Evolutionary conservation across 2,329 filamentous ascomycete species (phyloP), one percentile per base, ranked within the genome.

Genomic region (Bipolaris cookei): DNA sequence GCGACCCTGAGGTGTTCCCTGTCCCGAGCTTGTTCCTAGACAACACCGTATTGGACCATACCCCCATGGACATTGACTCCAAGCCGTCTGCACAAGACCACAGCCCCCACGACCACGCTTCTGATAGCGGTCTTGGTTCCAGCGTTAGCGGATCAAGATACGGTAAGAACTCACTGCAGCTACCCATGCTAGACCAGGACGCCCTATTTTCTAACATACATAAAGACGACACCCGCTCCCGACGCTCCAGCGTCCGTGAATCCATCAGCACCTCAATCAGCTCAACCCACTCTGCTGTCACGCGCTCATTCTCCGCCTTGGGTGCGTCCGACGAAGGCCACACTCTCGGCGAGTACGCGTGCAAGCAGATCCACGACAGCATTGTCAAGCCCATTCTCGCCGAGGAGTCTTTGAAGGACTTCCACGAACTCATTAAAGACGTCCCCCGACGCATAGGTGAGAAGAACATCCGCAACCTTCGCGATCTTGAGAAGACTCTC

Each of bases 401-500:
- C 62, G 89, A 93, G 71, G 78, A 87, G 20, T 82, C 84, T 30
- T 84, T 96, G 59, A 90, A 92, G 75, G 87, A 90, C 46, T 97
- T 97, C 76, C 89, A 92, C 74, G 83, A 89, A 46, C 86, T 97
- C 68, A 84, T 97, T 63, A 83, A 89, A 66, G 89, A 91, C 76
- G 87, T 92, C 63, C 91, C 91, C 45, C 84, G 85, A 76, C 89
- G 89, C 72, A 95, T 97, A 74, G 86, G 87, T 71, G 86, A 88
- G 73, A 93, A 92, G 77, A 88, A 95, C 70, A 95, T 98, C 71
- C 88, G 90, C 75, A 97, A 90, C 80, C 86, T 98, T 53, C 88
- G 94, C 76, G 94, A 98, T 78, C 84, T 98, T 47, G 94, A 98
- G 79, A 97, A 97, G 85, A 94, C 90, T 8, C 82, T 98, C 60